These are phyloP conservation scores for Ceratocystis albifundus DNA, from an alignment of 2,329 filamentous ascomycete genomes.

Conservation along the genomic window DNA sequence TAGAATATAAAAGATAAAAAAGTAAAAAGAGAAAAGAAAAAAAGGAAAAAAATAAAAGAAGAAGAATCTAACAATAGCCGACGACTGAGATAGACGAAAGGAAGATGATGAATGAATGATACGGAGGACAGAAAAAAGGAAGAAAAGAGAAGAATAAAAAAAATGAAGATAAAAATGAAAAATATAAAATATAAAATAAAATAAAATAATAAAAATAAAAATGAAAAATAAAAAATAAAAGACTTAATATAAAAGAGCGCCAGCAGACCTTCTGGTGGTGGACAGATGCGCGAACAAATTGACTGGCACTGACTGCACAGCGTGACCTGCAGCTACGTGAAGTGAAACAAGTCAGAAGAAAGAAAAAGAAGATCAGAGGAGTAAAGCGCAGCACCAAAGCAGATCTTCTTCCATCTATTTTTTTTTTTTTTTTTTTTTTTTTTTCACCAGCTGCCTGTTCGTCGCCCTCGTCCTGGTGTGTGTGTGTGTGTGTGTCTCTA, in stretches of 20 bases:
- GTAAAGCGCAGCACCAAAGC: neutral
- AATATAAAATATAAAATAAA: neutral
- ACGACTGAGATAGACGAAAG: neutral
- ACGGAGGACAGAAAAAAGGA: neutral
- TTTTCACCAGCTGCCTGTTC: neutral
- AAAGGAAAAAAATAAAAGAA: neutral
- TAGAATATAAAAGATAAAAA: neutral
- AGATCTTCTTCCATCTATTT: neutral
- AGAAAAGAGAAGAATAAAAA: neutral
- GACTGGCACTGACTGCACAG: neutral
- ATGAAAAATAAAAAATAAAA: neutral
- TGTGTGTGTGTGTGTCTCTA: no score
- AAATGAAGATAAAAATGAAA: neutral
- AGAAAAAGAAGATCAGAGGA: neutral
- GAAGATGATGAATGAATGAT: neutral
- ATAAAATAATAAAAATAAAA: neutral
- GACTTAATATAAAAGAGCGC: neutral
- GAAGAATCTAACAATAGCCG: slow-evolving; percentile 11
- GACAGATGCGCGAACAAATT: neutral
- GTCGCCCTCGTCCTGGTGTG: neutral
- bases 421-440: neutral
- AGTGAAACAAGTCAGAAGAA: slow-evolving; percentile 3
- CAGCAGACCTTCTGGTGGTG: no score
- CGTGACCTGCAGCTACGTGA: slow-evolving; percentile 1
- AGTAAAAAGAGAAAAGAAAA: neutral